phyloP scores from a whole-genome alignment of 495 filamentous ascomycete genomes.

The Bacidia rubella region DNA sequence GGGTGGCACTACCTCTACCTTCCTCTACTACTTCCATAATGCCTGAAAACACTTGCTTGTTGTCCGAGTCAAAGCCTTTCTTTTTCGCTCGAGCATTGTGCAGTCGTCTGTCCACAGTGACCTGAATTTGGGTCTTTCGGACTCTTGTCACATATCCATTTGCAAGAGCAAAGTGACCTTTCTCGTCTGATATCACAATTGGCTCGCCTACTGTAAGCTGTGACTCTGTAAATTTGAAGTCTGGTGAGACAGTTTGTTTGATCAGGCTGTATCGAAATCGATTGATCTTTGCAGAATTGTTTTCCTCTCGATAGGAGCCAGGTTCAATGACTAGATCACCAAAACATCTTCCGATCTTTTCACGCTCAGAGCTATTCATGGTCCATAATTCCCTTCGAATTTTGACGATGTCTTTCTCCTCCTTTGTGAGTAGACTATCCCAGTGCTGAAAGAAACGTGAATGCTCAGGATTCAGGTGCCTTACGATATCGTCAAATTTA shows the following conservation, averaged over 20 bases:
- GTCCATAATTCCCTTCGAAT: slow-evolving; percentile 88
- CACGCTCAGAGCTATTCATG: slow-evolving; percentile 76
- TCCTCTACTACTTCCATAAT: slow-evolving; percentile 75
- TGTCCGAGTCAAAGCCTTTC: slow-evolving; percentile 55
- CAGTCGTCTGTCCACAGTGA: slow-evolving; percentile 76
- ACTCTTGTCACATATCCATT: slow-evolving; percentile 78
- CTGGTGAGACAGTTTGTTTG: slow-evolving; percentile 42
- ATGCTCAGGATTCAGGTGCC: slow-evolving; percentile 58
- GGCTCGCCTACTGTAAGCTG: slow-evolving; percentile 84
- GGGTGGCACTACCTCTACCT: slow-evolving; percentile 20
- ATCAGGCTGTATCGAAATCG: slow-evolving; percentile 72
- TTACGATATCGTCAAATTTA: slow-evolving; percentile 61
- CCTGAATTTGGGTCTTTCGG: slow-evolving; percentile 57
- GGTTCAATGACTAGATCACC: slow-evolving; percentile 65
- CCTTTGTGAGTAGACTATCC: slow-evolving; percentile 85
- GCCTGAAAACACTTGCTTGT: slow-evolving; percentile 75
- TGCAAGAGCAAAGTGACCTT: slow-evolving; percentile 85
- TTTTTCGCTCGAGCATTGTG: slow-evolving; percentile 70
- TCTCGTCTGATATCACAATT: slow-evolving; percentile 90
- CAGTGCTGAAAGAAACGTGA: slow-evolving; percentile 82
- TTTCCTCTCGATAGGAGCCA: slow-evolving; percentile 53
- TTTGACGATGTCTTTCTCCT: slow-evolving; percentile 76
- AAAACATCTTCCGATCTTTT: slow-evolving; percentile 70
- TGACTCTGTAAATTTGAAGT: slow-evolving; percentile 77
- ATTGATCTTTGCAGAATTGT: slow-evolving; percentile 67